phyloP scores from a whole-genome alignment of 2,329 filamentous ascomycete species.

The Byssothecium circinans region DNA sequence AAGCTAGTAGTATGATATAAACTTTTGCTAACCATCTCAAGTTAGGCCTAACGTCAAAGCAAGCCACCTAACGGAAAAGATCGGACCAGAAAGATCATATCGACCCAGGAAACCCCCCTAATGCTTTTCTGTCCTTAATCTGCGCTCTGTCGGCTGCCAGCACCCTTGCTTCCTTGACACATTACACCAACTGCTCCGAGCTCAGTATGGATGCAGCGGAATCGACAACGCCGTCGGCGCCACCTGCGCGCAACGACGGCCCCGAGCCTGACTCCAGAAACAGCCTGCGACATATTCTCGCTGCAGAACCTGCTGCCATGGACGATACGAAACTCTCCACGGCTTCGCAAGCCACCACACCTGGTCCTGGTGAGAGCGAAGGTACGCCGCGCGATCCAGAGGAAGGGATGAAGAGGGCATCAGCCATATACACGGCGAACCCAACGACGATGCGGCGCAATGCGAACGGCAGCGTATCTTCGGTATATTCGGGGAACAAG shows the following conservation, averaged over 20 bases:
- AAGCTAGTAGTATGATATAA: too few species aligned
- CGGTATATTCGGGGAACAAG: slow-evolving; percentile 72
- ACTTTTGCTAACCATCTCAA: too few species aligned
- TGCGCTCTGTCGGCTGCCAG: not conserved
- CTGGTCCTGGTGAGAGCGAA: slow-evolving; percentile 37
- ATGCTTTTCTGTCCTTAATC: not conserved
- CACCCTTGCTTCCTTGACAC: slow-evolving; percentile 19
- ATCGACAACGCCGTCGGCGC: slow-evolving; percentile 17
- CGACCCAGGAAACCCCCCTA: not conserved
- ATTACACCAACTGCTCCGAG: slow-evolving; percentile 9
- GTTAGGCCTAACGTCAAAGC: too few species aligned
- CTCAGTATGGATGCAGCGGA: slow-evolving; percentile 20
- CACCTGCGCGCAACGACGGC: slow-evolving; percentile 26
- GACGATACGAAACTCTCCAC: slow-evolving; percentile 34
- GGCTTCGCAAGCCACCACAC: slow-evolving; percentile 32
- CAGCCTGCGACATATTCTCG: slow-evolving; percentile 45
- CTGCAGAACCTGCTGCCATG: slow-evolving; percentile 36
- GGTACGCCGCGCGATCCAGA: slow-evolving; percentile 27
- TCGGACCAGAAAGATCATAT: too few species aligned
- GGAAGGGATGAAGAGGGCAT: slow-evolving; percentile 29
- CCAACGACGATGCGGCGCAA: slow-evolving; percentile 60
- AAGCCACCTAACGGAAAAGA: too few species aligned
- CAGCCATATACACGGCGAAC: slow-evolving; percentile 51
- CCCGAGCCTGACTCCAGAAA: slow-evolving; percentile 41
- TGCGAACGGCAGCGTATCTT: slow-evolving; percentile 66